Percentiles rank a stretch among this genome's conserved stretches.
Evolutionary conservation across 2,329 filamentous ascomycete genomes (phyloP).

Genomic region (Arthrobotrys conoides): DNA sequence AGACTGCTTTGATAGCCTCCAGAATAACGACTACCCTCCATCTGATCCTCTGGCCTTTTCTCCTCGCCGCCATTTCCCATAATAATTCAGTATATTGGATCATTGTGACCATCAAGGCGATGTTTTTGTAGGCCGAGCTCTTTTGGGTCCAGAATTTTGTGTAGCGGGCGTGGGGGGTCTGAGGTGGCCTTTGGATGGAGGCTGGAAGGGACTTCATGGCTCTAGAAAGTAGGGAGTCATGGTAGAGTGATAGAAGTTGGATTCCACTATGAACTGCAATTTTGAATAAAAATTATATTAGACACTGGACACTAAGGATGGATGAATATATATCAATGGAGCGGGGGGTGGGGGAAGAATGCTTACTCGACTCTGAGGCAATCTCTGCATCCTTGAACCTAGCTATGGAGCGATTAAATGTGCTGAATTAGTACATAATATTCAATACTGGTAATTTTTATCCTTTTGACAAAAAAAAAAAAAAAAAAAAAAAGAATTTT

Average conservation of each 20-base stretch:
- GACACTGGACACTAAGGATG: constrained; percentile 50
- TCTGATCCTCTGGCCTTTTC: constrained; percentile 82
- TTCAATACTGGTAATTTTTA: too few relatives aligned
- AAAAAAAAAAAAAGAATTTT: too few relatives aligned
- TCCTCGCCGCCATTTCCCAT: constrained; percentile 97
- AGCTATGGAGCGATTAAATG: constrained; percentile 69
- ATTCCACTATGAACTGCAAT: constrained; percentile 82
- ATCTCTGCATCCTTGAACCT: constrained; percentile 93
- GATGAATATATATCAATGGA: constrained; percentile 7
- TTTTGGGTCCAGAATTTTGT: constrained; percentile 77
- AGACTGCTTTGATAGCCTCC: constrained; percentile 72
- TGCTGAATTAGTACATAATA: constrained; percentile 36
- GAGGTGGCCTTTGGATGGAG: constrained; percentile 61
- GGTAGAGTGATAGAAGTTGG: constrained; percentile 90
- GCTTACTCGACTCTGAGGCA: constrained; percentile 84
- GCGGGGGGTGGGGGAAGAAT: too few relatives aligned
- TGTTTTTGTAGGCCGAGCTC: constrained; percentile 80
- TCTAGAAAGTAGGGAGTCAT: constrained; percentile 85
- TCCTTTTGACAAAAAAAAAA: too few relatives aligned
- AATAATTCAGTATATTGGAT: constrained; percentile 94
- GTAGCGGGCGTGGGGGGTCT: constrained; percentile 75
- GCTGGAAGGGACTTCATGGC: constrained; percentile 73
- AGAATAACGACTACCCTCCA: constrained; percentile 91
- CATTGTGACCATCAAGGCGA: constrained; percentile 86
- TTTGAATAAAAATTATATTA: constrained; percentile 48